These are phyloP conservation scores for Pseudogymnoascus sp. DNA, from an alignment of 2,329 filamentous ascomycete genomes.

Conservation along the genomic window DNA sequence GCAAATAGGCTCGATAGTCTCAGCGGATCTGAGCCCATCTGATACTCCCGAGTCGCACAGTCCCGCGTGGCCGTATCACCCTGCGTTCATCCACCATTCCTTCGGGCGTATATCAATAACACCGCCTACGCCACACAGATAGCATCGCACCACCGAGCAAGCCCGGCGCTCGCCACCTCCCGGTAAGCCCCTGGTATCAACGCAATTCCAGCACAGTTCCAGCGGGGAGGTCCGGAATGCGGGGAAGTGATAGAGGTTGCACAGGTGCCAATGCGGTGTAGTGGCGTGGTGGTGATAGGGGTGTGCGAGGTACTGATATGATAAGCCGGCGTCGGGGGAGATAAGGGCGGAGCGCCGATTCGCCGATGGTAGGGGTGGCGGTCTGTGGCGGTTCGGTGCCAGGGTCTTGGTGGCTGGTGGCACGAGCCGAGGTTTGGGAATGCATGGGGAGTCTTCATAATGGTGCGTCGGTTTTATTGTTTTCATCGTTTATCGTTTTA, in stretches of 20 bases:
- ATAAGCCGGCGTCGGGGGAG: neutral
- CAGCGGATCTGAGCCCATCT: neutral
- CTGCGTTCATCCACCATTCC: neutral
- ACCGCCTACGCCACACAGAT: neutral
- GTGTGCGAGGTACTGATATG: neutral
- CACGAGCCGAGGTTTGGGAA: neutral
- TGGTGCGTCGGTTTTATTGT: neutral
- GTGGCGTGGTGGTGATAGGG: neutral
- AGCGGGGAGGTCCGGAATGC: neutral
- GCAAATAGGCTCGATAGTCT: neutral
- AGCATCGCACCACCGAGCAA: neutral
- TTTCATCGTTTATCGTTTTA: neutral
- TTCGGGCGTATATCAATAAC: neutral
- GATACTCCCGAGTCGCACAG: neutral
- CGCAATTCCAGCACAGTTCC: neutral
- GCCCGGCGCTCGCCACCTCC: neutral
- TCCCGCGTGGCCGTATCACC: neutral
- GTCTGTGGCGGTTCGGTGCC: neutral
- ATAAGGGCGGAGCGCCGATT: slow-evolving; percentile 4
- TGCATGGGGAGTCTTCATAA: neutral
- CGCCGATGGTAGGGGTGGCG: neutral
- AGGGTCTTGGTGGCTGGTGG: neutral
- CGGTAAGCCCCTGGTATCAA: neutral
- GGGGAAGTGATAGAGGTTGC: neutral
- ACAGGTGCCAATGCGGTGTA: neutral